Base-by-base conservation (phyloP, 2,329 filamentous ascomycete species). In the Sarocladium kiliense region DNA sequence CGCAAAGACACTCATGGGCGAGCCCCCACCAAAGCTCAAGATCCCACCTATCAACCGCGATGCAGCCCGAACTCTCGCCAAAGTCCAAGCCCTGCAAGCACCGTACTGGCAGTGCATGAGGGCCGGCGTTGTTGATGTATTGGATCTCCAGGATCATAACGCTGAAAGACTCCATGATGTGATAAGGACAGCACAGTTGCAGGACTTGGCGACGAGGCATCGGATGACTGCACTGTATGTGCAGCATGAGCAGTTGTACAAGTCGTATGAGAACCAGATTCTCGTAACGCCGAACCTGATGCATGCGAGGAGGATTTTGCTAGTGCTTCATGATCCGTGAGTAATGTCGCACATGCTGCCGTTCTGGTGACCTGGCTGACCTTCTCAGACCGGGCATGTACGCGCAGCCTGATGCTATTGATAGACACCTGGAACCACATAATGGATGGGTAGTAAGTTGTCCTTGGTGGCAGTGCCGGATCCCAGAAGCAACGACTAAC, bases 281-380 rank as follows among this genome's bases (percentile, higher is more conserved):
- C 73, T 97, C 32, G 87, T 90, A 9, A 95, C 91, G 66, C 82
- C 86, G 1, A 81, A 85, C 44, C 84, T 94, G 54, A 77, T 84
- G 56, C 73, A 80, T 34, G 79, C 81, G 18, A 82, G 80, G 55
- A 89, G 85, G 54, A 77, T 97, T 3, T 67, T 99, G 12, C 75
- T 99, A 11, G 87, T 97, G 49, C 87, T 99, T 55, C 94, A 99
- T 68, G 93, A 97, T 65, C 90, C 93, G 79, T 91, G 71, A 77
- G 87, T 77, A 30, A 44, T 21, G 11, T 26, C 26, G 21, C n/a
- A 25, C 30, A 27, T 56, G 12, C 2, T 5, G 12, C 12, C 36
- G 7, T 1, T 2, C 4, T 23, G 2, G 37, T 23, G 30, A 6
- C 34, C 4, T 16, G 3, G 19, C 27, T 37, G 16, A 53, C 27